These are phyloP conservation scores for Xylaria sp. DNA, from an alignment of 2,329 filamentous ascomycete genomes.

Conservation along the genomic window DNA sequence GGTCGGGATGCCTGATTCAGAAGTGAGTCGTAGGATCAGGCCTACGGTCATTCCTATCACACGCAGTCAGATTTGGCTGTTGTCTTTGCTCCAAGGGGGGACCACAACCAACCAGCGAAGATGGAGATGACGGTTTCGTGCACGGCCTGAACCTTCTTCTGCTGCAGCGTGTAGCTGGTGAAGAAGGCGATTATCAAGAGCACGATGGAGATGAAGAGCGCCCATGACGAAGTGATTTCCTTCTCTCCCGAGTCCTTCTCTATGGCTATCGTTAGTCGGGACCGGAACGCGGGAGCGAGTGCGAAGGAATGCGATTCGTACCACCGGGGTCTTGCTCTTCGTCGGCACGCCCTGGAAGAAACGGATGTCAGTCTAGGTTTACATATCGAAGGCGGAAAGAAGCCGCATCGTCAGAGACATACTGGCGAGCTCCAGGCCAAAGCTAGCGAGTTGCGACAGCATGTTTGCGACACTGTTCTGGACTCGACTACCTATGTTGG, in stretches of 20 bases:
- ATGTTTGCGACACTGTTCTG: constrained; percentile 38
- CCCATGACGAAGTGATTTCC: constrained; percentile 96
- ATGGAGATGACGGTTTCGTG: constrained; percentile 99
- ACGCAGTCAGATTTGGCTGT: constrained; percentile 22
- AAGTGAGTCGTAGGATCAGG: constrained; percentile 80
- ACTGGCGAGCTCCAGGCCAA: constrained; percentile 48
- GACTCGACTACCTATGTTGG: constrained; percentile 29
- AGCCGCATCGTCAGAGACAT: constrained; percentile 34
- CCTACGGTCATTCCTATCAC: constrained; percentile 88
- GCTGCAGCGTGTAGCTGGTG: constrained; percentile 94
- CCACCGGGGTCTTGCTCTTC: constrained; percentile 56
- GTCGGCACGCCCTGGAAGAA: constrained; percentile 47
- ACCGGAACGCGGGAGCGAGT: background rate
- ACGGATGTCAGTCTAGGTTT: constrained; percentile 6
- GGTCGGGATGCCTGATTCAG: constrained; percentile 82
- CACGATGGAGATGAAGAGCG: constrained; percentile 93
- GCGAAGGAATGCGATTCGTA: constrained; percentile 38
- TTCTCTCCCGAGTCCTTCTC: constrained; percentile 84
- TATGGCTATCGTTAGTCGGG: constrained; percentile 45
- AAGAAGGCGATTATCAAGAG: constrained; percentile 94
- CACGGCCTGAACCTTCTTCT: constrained; percentile 94
- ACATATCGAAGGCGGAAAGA: background rate
- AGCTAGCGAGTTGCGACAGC: constrained; percentile 45
- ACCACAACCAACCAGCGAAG: constrained; percentile 72
- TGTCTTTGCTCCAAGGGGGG: constrained; percentile 7